Evolutionary conservation across 2,329 filamentous ascomycete genomes (phyloP).

Genomic region (Pyrenochaeta sp.): DNA sequence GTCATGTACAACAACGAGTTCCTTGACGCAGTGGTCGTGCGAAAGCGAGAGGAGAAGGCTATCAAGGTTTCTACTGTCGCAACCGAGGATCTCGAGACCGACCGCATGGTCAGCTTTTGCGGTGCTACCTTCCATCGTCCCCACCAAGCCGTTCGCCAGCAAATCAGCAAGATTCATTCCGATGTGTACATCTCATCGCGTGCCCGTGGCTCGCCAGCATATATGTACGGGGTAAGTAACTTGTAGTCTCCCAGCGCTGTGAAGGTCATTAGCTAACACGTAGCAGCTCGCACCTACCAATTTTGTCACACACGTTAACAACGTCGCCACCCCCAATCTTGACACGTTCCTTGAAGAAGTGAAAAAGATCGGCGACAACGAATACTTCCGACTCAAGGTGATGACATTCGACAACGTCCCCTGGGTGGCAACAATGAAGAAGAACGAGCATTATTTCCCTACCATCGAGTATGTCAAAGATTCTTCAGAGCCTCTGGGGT

Average conservation of each 20-base stretch:
- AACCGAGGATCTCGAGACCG: slow-evolving; percentile 89
- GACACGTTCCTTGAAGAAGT: slow-evolving; percentile 82
- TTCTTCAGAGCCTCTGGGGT: slow-evolving; percentile 58
- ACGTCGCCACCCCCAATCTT: slow-evolving; percentile 81
- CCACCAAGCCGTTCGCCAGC: slow-evolving; percentile 94
- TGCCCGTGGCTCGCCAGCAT: slow-evolving; percentile 45
- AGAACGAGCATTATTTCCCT: slow-evolving; percentile 94
- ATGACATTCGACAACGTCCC: slow-evolving; percentile 98
- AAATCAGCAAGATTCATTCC: slow-evolving; percentile 94
- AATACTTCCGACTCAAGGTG: slow-evolving; percentile 96
- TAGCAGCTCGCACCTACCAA: slow-evolving; percentile 92
- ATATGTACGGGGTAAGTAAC: slow-evolving; percentile 57
- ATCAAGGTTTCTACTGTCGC: slow-evolving; percentile 84
- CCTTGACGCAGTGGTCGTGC: slow-evolving; percentile 85
- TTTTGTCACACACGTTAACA: slow-evolving; percentile 96
- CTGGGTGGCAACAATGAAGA: slow-evolving; percentile 99
- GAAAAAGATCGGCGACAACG: slow-evolving; percentile 90
- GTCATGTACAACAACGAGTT: slow-evolving; percentile 91
- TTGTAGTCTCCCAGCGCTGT: slow-evolving; percentile 54
- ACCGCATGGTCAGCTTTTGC: slow-evolving; percentile 91
- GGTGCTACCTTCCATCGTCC: slow-evolving; percentile 92
- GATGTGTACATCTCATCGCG: slow-evolving; percentile 95
- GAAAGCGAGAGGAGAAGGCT: slow-evolving; percentile 79
- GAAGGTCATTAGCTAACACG: slow-evolving; percentile 14
- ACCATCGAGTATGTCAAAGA: slow-evolving; percentile 72